Conservation (phyloP, 257 asterid genomes). For the Fraxinus americana region DNA sequence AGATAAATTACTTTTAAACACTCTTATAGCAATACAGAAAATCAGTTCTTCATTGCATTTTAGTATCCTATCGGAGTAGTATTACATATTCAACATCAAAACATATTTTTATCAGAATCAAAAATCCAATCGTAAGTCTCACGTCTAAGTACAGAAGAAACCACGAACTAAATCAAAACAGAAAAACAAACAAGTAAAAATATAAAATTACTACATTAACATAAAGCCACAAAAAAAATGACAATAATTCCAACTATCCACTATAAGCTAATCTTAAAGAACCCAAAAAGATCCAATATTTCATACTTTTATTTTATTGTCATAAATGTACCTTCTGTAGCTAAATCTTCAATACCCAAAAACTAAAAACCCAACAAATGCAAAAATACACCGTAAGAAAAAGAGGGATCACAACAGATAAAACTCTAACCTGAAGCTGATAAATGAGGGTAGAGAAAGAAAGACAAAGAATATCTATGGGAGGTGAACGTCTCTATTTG, state of each 20-base stretch:
- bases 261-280: neutral
- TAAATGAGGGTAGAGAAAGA: too few species aligned
- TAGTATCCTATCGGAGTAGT: neutral
- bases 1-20: neutral
- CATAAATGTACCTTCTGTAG: too few species aligned
- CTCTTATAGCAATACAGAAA: neutral
- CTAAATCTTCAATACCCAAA: too few species aligned
- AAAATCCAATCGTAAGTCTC: constrained; percentile 16
- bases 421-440: too few species aligned
- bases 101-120: constrained; percentile 6
- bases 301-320: too few species aligned
- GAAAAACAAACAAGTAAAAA: constrained; percentile 3
- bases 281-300: too few species aligned
- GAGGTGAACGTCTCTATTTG: too few species aligned
- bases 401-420: too few species aligned
- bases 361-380: too few species aligned
- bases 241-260: constrained; percentile 17
- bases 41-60: neutral
- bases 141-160: constrained; percentile 5
- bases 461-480: too few species aligned
- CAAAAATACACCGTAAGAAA: too few species aligned
- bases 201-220: neutral
- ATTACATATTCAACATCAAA: too few species aligned
- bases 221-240: constrained; percentile 22
- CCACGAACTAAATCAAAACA: constrained; percentile 8